Evolutionary conservation across 164 flowering plant genomes (phyloP).

Genomic region (Malania oleifera): DNA sequence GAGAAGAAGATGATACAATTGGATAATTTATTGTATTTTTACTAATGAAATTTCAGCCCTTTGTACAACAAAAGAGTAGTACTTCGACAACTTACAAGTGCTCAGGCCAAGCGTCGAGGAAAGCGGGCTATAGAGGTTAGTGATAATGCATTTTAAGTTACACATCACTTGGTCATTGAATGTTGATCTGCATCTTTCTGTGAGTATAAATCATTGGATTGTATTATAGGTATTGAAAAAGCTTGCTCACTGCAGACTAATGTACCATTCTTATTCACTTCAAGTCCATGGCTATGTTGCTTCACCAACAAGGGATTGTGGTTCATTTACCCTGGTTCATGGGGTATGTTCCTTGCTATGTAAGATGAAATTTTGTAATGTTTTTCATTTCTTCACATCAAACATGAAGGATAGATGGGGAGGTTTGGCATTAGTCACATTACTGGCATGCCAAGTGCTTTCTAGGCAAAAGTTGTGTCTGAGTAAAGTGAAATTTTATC

Average conservation of each 20-base stretch:
- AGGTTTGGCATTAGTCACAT: too few species aligned
- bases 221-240: constrained; percentile 69
- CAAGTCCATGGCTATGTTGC: constrained; percentile 91
- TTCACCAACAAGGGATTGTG: constrained; percentile 32
- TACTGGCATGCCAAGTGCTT: too few species aligned
- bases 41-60: constrained; percentile 43
- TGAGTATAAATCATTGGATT: constrained; percentile 1
- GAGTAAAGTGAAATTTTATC: too few species aligned
- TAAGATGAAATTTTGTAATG: neutral
- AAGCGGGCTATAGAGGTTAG: constrained; percentile 83
- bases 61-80: constrained; percentile 70
- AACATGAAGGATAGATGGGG: too few species aligned
- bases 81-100: constrained; percentile 64
- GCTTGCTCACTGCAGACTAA: constrained; percentile 62
- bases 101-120: constrained; percentile 91
- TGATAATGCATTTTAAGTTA: neutral
- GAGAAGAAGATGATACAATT: neutral
- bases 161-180: neutral
- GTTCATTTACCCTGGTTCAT: constrained; percentile 78
- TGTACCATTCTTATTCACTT: constrained; percentile 95
- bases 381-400: neutral
- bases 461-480: too few species aligned
- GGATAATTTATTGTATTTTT: too few species aligned
- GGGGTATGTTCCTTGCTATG: constrained; percentile 51
- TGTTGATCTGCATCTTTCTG: neutral